A percentile compares a stretch with the other conserved stretches of the same genome.
Conservation (phyloP, 2,329 filamentous ascomycete species). For the Ophiostoma himal-ulmi region DNA sequence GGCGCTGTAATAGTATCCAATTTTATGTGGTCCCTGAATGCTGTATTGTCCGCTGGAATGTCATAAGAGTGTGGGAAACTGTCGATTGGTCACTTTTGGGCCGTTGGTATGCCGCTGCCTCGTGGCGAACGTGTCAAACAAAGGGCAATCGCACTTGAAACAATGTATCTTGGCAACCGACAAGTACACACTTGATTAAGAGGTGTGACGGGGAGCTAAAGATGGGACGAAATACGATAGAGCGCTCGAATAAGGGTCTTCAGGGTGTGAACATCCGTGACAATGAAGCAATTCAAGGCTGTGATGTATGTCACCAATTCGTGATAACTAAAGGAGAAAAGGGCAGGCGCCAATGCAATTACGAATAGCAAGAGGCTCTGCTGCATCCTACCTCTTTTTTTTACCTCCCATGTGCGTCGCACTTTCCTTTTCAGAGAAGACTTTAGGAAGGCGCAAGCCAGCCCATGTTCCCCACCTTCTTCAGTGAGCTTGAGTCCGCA, state of each 20-base stretch:
- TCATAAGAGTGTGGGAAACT: too few species aligned
- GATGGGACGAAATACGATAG: neutral
- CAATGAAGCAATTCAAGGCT: neutral
- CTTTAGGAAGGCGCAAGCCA: conserved; percentile 1
- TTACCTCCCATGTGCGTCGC: neutral
- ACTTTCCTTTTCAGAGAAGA: neutral
- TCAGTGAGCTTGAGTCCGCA: neutral
- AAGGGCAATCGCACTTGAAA: neutral
- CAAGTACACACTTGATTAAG: neutral
- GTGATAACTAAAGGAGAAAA: neutral
- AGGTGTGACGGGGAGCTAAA: neutral
- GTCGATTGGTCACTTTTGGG: neutral
- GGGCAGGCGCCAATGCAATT: neutral
- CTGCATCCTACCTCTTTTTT: neutral
- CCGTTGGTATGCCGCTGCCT: neutral
- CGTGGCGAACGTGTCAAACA: neutral
- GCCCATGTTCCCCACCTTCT: neutral
- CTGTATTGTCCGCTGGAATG: neutral
- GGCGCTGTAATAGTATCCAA: neutral
- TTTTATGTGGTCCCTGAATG: neutral
- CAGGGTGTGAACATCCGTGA: neutral
- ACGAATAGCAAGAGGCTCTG: neutral
- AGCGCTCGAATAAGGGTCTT: neutral
- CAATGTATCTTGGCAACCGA: neutral
- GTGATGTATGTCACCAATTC: neutral